A percentile compares a stretch with the other conserved stretches of the same genome.
phyloP scores from a whole-genome alignment of 257 asterid genomes.

The Gentiana dahurica region DNA sequence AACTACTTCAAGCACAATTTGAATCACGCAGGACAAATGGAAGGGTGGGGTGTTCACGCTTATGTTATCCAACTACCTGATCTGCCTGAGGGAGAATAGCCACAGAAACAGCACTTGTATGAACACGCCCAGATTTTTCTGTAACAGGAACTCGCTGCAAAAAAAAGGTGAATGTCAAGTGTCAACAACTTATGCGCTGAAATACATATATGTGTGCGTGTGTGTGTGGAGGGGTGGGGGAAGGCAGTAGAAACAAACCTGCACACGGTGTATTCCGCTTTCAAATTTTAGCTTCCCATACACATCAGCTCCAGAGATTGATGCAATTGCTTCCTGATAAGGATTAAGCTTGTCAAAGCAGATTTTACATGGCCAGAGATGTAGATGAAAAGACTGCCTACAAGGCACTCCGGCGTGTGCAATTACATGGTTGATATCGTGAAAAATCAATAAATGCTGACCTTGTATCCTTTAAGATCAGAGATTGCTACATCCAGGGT shows the following conservation, averaged over 20 bases:
- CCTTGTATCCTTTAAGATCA: constrained; percentile 89
- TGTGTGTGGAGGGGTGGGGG: not conserved
- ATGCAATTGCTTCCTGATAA: constrained; percentile 86
- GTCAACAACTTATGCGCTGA: constrained; percentile 14
- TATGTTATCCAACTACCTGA: constrained; percentile 36
- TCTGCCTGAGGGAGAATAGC: constrained; percentile 97
- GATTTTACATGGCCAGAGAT: constrained; percentile 4
- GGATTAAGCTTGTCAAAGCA: constrained; percentile 10
- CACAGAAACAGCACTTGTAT: constrained; percentile 93
- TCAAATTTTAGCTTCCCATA: constrained; percentile 92
- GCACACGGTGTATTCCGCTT: constrained; percentile 97
- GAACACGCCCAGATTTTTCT: constrained; percentile 90
- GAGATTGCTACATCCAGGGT: constrained; percentile 67
- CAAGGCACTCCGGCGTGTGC: not conserved
- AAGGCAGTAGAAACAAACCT: constrained; percentile 33
- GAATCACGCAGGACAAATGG: constrained; percentile 1
- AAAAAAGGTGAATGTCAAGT: constrained; percentile 5
- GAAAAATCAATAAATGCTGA: constrained; percentile 9
- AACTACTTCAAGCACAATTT: not conserved
- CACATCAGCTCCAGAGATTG: constrained; percentile 81
- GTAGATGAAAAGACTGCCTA: constrained; percentile 1
- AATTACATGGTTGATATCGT: not conserved
- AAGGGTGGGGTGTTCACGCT: not conserved
- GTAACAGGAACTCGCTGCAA: constrained; percentile 90
- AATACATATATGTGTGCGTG: constrained; percentile 5